Conservation (phyloP, 179 eudicot species). For the Corrigiola litoralis region DNA sequence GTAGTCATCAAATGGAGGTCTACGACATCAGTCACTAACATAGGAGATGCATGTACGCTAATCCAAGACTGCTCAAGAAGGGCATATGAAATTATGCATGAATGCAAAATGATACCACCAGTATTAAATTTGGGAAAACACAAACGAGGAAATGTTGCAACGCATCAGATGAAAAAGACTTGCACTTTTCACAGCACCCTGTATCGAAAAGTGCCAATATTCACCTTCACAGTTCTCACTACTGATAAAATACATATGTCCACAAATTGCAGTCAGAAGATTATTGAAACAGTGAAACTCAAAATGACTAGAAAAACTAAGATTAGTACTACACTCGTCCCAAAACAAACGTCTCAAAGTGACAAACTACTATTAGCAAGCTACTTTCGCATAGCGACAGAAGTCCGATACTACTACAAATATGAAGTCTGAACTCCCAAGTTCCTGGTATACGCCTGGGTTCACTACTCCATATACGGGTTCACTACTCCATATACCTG, state of each 20-base stretch:
- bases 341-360: slow-evolving; percentile 1
- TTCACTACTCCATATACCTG: slow-evolving; percentile 19
- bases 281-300: slow-evolving; percentile 4
- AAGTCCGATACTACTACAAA: not conserved
- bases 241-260: not conserved
- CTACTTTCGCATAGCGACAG: not conserved
- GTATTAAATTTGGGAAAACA: not conserved
- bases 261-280: not conserved
- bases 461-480: slow-evolving; percentile 5
- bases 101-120: no score
- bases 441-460: slow-evolving; percentile 5
- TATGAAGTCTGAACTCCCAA: slow-evolving; percentile 4
- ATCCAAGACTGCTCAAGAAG: no score
- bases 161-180: not conserved
- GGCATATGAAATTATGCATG: no score
- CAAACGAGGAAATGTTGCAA: no score
- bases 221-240: not conserved
- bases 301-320: not conserved
- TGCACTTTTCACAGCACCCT: no score
- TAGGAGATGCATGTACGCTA: no score
- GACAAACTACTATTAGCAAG: slow-evolving; percentile 6
- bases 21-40: no score
- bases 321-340: not conserved
- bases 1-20: not conserved
- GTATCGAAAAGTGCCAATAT: not conserved